Conservation (phyloP, 768 basidiomycete genomes). For the Suillus americanus region DNA sequence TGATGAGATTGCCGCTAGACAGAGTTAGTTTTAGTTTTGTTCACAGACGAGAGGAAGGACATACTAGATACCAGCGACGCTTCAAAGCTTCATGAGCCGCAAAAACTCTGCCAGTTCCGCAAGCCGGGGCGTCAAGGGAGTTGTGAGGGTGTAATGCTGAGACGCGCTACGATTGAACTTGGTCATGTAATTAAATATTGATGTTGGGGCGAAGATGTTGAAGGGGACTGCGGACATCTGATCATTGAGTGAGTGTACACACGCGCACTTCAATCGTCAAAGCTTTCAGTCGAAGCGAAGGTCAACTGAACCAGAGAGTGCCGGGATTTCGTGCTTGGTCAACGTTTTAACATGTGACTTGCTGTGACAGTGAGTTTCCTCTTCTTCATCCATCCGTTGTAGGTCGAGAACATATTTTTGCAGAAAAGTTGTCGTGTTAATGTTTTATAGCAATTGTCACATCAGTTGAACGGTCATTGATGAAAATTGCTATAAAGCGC, state of each 20-base stretch:
- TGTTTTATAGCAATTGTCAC: too few species aligned
- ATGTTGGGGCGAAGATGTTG: conserved; percentile 1
- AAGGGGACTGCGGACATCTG: background rate
- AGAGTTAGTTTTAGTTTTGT: background rate
- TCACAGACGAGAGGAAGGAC: conserved; percentile 28
- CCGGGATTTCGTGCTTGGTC: too few species aligned
- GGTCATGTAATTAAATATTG: conserved; percentile 60
- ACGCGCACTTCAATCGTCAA: background rate
- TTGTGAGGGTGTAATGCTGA: conserved; percentile 76
- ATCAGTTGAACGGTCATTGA: too few species aligned
- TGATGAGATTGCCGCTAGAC: conserved; percentile 86
- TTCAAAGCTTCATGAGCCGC: conserved; percentile 23
- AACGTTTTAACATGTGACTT: too few species aligned
- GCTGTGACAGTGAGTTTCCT: too few species aligned
- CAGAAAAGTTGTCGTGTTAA: too few species aligned
- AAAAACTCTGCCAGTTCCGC: conserved; percentile 83
- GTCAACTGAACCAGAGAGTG: too few species aligned
- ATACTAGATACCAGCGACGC: conserved; percentile 84
- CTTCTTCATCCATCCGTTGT: too few species aligned
- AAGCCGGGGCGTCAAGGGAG: conserved; percentile 75
- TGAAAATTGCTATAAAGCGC: too few species aligned
- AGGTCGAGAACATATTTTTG: too few species aligned
- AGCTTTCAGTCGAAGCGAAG: too few species aligned
- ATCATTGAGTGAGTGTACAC: conserved; percentile 4
- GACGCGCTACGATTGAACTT: conserved; percentile 67